phyloP scores from a whole-genome alignment of 2,329 filamentous ascomycete species.

The Aphanoascus verrucosus region DNA sequence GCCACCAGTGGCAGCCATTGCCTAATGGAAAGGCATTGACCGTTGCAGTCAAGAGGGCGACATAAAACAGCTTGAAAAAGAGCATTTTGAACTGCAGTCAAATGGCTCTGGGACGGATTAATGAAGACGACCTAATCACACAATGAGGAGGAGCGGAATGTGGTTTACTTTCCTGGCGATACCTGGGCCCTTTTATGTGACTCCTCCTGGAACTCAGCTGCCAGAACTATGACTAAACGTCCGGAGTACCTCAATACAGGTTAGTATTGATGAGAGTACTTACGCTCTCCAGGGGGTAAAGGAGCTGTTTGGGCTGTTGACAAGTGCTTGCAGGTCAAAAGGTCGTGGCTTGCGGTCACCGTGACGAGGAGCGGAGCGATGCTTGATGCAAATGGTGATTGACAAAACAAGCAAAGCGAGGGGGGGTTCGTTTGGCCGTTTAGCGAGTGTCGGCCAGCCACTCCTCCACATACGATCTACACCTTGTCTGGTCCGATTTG shows the following conservation, averaged over 20 bases:
- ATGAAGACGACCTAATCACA: neutral
- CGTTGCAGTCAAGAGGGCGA: neutral
- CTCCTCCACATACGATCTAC: neutral
- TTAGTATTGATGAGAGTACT: neutral
- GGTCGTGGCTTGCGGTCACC: neutral
- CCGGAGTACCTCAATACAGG: neutral
- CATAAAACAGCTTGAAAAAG: conserved; percentile 3
- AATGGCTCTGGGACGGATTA: neutral
- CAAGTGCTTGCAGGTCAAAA: neutral
- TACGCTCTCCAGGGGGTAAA: neutral
- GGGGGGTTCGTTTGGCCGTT: too few species aligned
- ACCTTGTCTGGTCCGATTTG: neutral
- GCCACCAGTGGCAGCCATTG: conserved; percentile 4
- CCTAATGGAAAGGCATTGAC: neutral
- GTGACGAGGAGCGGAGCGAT: too few species aligned
- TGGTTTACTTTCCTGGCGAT: neutral
- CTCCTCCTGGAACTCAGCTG: neutral
- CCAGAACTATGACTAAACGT: neutral
- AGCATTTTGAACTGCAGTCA: conserved; percentile 1
- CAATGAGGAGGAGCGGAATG: neutral
- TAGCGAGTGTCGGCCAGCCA: neutral
- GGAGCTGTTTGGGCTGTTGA: neutral
- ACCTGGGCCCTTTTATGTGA: neutral
- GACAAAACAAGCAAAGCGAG: too few species aligned
- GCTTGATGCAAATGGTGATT: too few species aligned